These are phyloP conservation scores for Pythium insidiosum DNA, from an alignment of 352 stramenopile genomes.

Conservation along the genomic window DNA sequence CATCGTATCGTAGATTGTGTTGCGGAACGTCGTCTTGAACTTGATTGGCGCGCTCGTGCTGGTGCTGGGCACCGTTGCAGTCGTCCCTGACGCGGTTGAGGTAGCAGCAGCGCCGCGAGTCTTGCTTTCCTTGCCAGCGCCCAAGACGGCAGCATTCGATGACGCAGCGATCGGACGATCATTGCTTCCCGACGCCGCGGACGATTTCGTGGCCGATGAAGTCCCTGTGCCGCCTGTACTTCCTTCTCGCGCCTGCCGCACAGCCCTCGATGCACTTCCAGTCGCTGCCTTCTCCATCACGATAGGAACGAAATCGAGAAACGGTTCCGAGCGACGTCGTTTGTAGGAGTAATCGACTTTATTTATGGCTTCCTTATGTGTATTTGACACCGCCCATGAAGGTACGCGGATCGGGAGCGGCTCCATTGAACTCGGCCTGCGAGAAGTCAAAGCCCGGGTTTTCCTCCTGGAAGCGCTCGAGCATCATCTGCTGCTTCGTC, in stretches of 20 bases:
- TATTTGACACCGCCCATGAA: constrained; percentile 97
- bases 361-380: constrained; percentile 19
- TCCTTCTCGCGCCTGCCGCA: constrained; percentile 31
- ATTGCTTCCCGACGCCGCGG: too few relatives aligned
- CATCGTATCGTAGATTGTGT: constrained; percentile 90
- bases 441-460: constrained; percentile 99
- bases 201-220: neutral
- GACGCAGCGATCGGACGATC: too few relatives aligned
- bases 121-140: too few relatives aligned
- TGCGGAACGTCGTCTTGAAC: constrained; percentile 89
- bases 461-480: constrained; percentile 97
- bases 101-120: too few relatives aligned
- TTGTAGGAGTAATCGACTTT: too few relatives aligned
- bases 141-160: too few relatives aligned
- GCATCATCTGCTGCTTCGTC: constrained; percentile 95
- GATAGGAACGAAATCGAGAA: too few relatives aligned
- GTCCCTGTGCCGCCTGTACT: constrained; percentile 14
- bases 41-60: constrained; percentile 26
- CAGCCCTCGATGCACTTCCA: constrained; percentile 12
- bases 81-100: constrained; percentile 2
- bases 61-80: constrained; percentile 5
- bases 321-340: too few relatives aligned
- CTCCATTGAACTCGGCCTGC: constrained; percentile 95
- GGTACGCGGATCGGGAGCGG: constrained; percentile 91
- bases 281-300: constrained; percentile 20